Percentiles rank a stretch among this genome's conserved stretches.
phyloP scores from a whole-genome alignment of 805 yeast genomes.

The Sungouiozyma ichnusensis region DNA sequence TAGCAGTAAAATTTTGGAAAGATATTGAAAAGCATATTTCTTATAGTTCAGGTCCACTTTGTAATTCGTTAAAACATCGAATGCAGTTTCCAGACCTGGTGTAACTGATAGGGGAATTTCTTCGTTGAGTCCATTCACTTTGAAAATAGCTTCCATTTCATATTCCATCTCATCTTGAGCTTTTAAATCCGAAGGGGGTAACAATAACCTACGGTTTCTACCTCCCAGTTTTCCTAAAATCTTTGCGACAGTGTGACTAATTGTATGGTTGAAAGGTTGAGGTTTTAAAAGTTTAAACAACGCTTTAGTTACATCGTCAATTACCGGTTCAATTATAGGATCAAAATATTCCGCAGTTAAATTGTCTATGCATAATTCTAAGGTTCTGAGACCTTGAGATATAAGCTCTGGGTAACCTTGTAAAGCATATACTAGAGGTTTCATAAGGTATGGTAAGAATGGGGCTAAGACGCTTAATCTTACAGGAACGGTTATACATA shows the following conservation, averaged over 20 bases:
- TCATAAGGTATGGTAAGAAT: slow-evolving; percentile 75
- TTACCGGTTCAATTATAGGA: slow-evolving; percentile 92
- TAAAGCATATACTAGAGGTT: slow-evolving; percentile 83
- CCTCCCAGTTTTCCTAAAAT: slow-evolving; percentile 95
- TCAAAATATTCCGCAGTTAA: slow-evolving; percentile 93
- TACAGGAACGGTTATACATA: slow-evolving; percentile 93
- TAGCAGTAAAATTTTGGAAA: slow-evolving; percentile 54
- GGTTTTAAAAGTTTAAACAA: slow-evolving; percentile 87
- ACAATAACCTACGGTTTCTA: slow-evolving; percentile 76
- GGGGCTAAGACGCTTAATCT: slow-evolving; percentile 89
- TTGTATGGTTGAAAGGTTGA: slow-evolving; percentile 88
- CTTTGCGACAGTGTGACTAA: slow-evolving; percentile 87
- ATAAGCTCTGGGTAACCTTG: slow-evolving; percentile 87
- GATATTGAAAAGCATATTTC: slow-evolving; percentile 64
- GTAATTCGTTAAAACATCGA: slow-evolving; percentile 62
- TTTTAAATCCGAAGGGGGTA: slow-evolving; percentile 59
- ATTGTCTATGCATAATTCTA: slow-evolving; percentile 93
- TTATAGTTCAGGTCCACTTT: slow-evolving; percentile 51
- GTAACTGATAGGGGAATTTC: slow-evolving; percentile 68
- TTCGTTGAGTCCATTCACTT: slow-evolving; percentile 54
- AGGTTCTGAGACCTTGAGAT: slow-evolving; percentile 86
- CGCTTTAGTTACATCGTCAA: slow-evolving; percentile 88
- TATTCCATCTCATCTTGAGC: slow-evolving; percentile 47
- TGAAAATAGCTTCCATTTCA: slow-evolving; percentile 57
- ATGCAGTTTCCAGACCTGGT: slow-evolving; percentile 72